Evolutionary conservation across 345 rosid genomes (phyloP).

Genomic region (Salix dunnii): DNA sequence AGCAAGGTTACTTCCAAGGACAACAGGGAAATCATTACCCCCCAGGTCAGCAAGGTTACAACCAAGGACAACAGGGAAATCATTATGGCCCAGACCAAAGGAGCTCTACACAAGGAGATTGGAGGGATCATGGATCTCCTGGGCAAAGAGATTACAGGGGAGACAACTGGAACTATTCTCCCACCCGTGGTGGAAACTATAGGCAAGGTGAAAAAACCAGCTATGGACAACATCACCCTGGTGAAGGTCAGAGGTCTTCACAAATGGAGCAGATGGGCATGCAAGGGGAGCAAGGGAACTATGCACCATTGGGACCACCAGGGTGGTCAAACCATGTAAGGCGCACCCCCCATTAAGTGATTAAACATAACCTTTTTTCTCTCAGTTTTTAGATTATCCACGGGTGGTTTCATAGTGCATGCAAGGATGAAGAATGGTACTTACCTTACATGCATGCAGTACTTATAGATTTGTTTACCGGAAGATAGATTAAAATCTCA

Average conservation of each 20-base stretch:
- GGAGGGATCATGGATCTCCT: constrained; percentile 16
- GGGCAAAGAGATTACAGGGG: constrained; percentile 23
- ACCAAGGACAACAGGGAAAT: constrained; percentile 31
- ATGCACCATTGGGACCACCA: constrained; percentile 37
- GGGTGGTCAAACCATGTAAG: constrained; percentile 39
- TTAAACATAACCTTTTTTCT: background rate
- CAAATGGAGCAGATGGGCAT: constrained; percentile 40
- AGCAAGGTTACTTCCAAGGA: constrained; percentile 23
- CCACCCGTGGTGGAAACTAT: constrained; percentile 29
- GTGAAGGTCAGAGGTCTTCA: constrained; percentile 30
- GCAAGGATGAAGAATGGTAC: background rate
- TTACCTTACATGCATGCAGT: background rate
- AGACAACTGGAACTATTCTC: constrained; percentile 32
- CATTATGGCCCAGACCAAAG: constrained; percentile 37
- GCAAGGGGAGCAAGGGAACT: constrained; percentile 43
- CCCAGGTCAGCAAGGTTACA: constrained; percentile 24
- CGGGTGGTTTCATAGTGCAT: background rate
- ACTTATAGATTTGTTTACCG: background rate
- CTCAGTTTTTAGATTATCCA: background rate
- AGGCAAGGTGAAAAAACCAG: constrained; percentile 32
- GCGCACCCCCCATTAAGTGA: background rate
- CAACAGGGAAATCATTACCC: constrained; percentile 38
- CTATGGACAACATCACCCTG: constrained; percentile 25
- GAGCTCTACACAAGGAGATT: constrained; percentile 39
- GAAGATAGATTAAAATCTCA: background rate